phyloP scores from a whole-genome alignment of 768 basidiomycete species.

The Mycena crocata region DNA sequence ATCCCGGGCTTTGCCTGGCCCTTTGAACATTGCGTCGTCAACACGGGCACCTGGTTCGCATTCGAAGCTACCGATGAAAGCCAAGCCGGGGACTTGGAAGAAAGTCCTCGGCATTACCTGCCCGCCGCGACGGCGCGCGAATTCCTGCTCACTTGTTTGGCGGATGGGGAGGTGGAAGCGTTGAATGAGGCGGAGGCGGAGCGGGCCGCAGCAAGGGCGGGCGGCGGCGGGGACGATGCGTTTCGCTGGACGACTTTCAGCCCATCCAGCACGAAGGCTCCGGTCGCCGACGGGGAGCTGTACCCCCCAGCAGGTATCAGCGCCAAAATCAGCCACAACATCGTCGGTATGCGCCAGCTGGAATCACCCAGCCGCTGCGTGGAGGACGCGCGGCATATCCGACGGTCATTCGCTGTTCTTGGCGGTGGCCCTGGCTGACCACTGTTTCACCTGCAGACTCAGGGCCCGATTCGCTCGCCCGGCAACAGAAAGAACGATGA shows the following conservation, averaged over 20 bases:
- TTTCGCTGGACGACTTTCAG: neutral
- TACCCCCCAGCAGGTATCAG: neutral
- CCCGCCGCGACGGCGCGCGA: neutral
- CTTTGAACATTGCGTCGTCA: constrained; percentile 2
- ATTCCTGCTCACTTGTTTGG: no score
- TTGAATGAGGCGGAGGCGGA: neutral
- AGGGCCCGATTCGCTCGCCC: neutral
- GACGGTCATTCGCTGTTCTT: neutral
- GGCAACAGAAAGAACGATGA: neutral
- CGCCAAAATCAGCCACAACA: neutral
- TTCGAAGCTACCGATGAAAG: neutral
- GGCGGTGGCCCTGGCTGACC: neutral
- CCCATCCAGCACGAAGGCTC: neutral
- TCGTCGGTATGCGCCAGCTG: neutral
- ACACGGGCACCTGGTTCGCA: neutral
- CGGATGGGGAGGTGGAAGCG: neutral
- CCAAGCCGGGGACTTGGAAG: no score
- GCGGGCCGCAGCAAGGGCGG: no score
- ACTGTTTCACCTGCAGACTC: neutral
- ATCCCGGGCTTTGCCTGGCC: constrained; percentile 11
- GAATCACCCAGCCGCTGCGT: neutral
- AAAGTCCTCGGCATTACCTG: neutral
- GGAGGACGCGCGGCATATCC: neutral
- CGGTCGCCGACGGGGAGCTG: neutral
- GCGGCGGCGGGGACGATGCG: neutral